Evolutionary conservation across 2,329 filamentous ascomycete species (phyloP), one percentile per base, ranked within the genome.

Genomic region (Zasmidium angulare): DNA sequence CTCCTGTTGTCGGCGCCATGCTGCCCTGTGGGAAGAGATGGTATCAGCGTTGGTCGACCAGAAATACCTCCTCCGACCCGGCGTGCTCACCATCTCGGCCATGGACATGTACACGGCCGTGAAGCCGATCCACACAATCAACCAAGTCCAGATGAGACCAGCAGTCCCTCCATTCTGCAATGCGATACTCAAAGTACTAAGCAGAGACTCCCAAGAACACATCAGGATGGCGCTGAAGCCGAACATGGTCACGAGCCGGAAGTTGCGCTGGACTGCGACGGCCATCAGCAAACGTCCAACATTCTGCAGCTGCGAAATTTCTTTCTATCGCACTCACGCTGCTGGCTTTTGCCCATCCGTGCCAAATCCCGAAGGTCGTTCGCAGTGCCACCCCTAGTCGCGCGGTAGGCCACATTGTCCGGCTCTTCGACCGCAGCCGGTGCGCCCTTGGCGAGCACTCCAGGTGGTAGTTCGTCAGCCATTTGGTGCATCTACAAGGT

Each of bases 1-100:
- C 56, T 50, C 56, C 74, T 20, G 70, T 69, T 1, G 74, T 75
- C 17, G 74, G 75, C n/a, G 74, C 69, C 76, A 67, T 67, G 14
- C 56, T 62, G 24, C 60, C 61, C 36, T 43, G 36, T 19, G n/a
- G 12, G n/a, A 19, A 43, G 14, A 43, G 11, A 29, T 17, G n/a
- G 6, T 17, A 43, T 17, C 11, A 43, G 36, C 36, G n/a, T 19
- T 17, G n/a, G 9, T 17, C 36, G n/a, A n/a, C n/a, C n/a, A n/a
- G n/a, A n/a, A n/a, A n/a, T n/a, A 43, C 14, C 36, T 10, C 4
- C n/a, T 43, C 7, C 12, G n/a, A 17, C n/a, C n/a, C 12, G 11
- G 11, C 3, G 6, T 3, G 6, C n/a, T 43, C n/a, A 43, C 36
- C 66, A 67, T 65, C 46, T 74, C 70, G 9, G 69, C 69, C 57